Evolutionary conservation across 164 flowering plant genomes (phyloP), one percentile per base, ranked within the genome.

Genomic region (Akebia trifoliata): DNA sequence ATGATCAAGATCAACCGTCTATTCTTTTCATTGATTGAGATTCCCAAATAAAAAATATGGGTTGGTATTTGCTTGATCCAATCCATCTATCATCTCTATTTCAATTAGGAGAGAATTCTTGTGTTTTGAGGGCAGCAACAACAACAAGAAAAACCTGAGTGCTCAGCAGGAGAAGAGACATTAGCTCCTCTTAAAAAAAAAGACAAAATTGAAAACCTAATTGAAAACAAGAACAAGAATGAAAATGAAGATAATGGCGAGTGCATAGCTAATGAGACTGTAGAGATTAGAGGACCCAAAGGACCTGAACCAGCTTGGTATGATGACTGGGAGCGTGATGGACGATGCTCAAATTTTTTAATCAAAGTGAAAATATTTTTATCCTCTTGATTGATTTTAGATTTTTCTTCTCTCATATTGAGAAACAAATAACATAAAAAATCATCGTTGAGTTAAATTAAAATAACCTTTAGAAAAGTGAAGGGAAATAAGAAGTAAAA

Each of bases 321-420:
- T 50, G 90, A 84, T 35, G 85, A 81, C 56, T 84, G 90, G 90
- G 87, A 84, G 42, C 78, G 71, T 10, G 69, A 69, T 17, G 90
- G 90, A 6, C 77, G 90, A 14, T 84, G 90, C 68, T 80, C 64
- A 5, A 87, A 84, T 61, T 84, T 84, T 24, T 84, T n/a, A n/a
- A n/a, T n/a, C n/a, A n/a, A n/a, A n/a, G n/a, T n/a, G n/a, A n/a
- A n/a, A n/a, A n/a, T n/a, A n/a, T n/a, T n/a, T n/a, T n/a, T n/a
- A n/a, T n/a, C n/a, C n/a, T n/a, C n/a, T n/a, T n/a, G n/a, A n/a
- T n/a, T n/a, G n/a, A n/a, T n/a, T n/a, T n/a, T n/a, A n/a, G n/a
- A n/a, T n/a, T n/a, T n/a, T n/a, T n/a, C n/a, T n/a, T n/a, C n/a
- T n/a, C n/a, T n/a, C n/a, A n/a, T n/a, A n/a, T n/a, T n/a, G n/a